These are phyloP conservation scores for Periconia macrospinosa DNA, from an alignment of 2,329 filamentous ascomycete genomes.

Conservation along the genomic window DNA sequence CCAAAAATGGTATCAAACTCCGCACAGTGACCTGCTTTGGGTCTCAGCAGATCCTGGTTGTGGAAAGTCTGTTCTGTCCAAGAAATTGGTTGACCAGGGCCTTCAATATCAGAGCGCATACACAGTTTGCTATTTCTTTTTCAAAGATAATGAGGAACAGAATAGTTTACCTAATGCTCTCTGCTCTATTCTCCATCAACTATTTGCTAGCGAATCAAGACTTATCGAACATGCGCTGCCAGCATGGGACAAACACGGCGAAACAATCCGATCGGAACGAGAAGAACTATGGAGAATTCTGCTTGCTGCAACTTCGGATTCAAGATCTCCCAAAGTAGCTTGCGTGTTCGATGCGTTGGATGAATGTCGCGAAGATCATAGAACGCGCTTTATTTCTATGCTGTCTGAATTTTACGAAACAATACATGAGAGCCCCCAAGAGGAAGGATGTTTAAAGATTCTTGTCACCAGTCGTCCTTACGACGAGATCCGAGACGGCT, in stretches of 20 bases:
- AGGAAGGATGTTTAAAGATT: slow-evolving; percentile 28
- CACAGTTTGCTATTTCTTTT: slow-evolving; percentile 15
- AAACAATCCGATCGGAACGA: not conserved
- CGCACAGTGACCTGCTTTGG: slow-evolving; percentile 18
- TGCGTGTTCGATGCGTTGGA: slow-evolving; percentile 39
- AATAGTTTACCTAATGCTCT: slow-evolving; percentile 1
- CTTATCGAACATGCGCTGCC: not conserved
- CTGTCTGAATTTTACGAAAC: slow-evolving; percentile 5
- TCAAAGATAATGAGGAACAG: slow-evolving; percentile 13
- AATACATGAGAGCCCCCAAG: not conserved
- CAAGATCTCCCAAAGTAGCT: slow-evolving; percentile 8
- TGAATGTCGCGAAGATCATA: slow-evolving; percentile 24
- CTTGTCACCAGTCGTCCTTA: slow-evolving; percentile 40
- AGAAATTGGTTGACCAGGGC: slow-evolving; percentile 12
- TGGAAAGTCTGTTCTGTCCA: slow-evolving; percentile 29
- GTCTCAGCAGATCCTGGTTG: slow-evolving; percentile 33
- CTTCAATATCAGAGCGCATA: not conserved
- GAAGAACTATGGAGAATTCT: slow-evolving; percentile 8
- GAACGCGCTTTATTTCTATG: slow-evolving; percentile 9
- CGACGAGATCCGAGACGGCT: slow-evolving; percentile 13
- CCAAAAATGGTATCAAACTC: slow-evolving; percentile 18
- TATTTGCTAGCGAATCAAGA: not conserved
- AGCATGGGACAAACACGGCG: not conserved
- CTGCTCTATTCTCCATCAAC: slow-evolving; percentile 9
- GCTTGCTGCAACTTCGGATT: not conserved